phyloP scores from a whole-genome alignment of 352 stramenopile species.

The Thalassiosira allenii region DNA sequence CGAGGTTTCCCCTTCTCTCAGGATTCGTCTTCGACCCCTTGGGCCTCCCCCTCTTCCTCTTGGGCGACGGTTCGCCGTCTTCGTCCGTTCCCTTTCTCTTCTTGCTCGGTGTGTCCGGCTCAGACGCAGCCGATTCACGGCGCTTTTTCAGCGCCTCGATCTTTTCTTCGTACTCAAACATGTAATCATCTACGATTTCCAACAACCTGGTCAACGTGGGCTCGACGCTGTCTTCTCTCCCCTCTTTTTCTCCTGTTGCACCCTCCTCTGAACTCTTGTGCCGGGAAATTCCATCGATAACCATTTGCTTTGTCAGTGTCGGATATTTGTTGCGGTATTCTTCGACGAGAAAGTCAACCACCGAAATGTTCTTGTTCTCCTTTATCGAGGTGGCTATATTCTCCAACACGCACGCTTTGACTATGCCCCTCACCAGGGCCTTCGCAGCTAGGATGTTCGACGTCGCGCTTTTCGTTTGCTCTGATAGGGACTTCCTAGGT shows the following conservation, averaged over 20 bases:
- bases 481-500: neutral
- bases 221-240: neutral
- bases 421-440: slow-evolving; percentile 26
- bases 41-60: neutral
- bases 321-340: slow-evolving; percentile 43
- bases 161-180: slow-evolving; percentile 38
- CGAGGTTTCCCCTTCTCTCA: neutral
- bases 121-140: slow-evolving; percentile 4
- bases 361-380: neutral
- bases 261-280: neutral
- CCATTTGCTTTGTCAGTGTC: slow-evolving; percentile 14
- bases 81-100: neutral
- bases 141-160: slow-evolving; percentile 29
- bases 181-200: slow-evolving; percentile 26
- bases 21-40: slow-evolving; percentile 1
- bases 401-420: slow-evolving; percentile 21
- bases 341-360: slow-evolving; percentile 36
- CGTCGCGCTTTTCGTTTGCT: neutral
- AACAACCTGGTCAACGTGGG: slow-evolving; percentile 11
- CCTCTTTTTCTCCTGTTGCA: neutral
- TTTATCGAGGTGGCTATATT: neutral
- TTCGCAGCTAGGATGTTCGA: slow-evolving; percentile 28
- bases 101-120: neutral
- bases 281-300: slow-evolving; percentile 24
- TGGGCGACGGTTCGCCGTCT: neutral